Conservation (phyloP, 73 alveolate genomes). For the Paramecium octaurelia region DNA sequence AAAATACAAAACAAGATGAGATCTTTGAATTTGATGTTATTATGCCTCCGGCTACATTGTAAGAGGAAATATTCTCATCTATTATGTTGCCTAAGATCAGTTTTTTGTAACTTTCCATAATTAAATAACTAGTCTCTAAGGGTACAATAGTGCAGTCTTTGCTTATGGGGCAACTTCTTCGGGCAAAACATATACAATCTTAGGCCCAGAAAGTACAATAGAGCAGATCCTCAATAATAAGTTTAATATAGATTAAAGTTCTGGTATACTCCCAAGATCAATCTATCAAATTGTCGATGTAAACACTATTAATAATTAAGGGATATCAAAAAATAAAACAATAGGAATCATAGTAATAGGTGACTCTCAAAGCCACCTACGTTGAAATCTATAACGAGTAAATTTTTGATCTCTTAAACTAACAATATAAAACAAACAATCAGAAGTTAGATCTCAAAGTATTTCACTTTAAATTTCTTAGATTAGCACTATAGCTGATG, state of each 20-base stretch:
- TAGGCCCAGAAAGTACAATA: constrained; percentile 74
- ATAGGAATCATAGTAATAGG: neutral
- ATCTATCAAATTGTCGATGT: constrained; percentile 39
- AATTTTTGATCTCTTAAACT: constrained; percentile 38
- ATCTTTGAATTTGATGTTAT: constrained; percentile 22
- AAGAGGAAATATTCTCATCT: neutral
- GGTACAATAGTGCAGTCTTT: constrained; percentile 89
- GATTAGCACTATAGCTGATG: constrained; percentile 35
- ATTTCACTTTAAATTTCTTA: neutral
- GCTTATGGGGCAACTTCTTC: constrained; percentile 92
- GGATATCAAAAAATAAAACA: neutral
- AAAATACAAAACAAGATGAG: constrained; percentile 29
- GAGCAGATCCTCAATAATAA: neutral
- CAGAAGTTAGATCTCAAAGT: neutral
- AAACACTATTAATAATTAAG: neutral
- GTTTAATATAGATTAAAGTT: neutral
- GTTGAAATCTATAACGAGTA: constrained; percentile 58
- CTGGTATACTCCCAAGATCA: constrained; percentile 59
- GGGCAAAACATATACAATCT: constrained; percentile 91
- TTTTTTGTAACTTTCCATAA: neutral
- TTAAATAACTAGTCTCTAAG: constrained; percentile 56
- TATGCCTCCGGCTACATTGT: neutral
- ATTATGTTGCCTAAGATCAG: constrained; percentile 27
- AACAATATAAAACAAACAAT: neutral
- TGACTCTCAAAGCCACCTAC: neutral